Conservation (phyloP, 1,139 yeast species). For the Blastobotrys indianensis region DNA sequence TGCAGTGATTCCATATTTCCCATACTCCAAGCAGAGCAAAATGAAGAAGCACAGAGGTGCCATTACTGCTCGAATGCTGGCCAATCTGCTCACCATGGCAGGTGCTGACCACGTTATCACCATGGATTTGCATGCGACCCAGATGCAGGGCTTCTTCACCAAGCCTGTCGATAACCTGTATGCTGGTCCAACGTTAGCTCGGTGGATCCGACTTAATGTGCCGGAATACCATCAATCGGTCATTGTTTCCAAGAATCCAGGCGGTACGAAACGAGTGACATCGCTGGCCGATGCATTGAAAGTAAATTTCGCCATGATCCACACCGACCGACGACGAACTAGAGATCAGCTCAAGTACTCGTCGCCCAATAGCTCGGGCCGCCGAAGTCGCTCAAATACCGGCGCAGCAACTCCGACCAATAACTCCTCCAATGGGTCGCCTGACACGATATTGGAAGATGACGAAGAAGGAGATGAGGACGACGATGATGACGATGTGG, state of each 20-base stretch:
- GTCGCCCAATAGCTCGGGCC: not conserved
- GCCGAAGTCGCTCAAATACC: not conserved
- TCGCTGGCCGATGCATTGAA: conserved; percentile 93
- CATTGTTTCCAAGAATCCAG: conserved; percentile 92
- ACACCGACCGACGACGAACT: conserved; percentile 91
- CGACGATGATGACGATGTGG: conserved; percentile 61
- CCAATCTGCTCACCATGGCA: conserved; percentile 91
- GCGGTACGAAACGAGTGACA: conserved; percentile 97
- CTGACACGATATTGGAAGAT: conserved; percentile 3
- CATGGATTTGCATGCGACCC: conserved; percentile 97
- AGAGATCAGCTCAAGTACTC: conserved; percentile 48
- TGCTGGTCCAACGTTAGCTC: conserved; percentile 94
- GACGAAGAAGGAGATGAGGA: conserved; percentile 43
- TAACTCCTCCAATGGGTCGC: not conserved
- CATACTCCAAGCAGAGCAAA: conserved; percentile 93
- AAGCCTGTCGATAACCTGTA: conserved; percentile 94
- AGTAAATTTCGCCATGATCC: conserved; percentile 97
- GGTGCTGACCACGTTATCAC: conserved; percentile 99
- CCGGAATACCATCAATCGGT: conserved; percentile 79
- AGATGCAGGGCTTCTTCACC: conserved; percentile 98
- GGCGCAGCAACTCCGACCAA: not conserved
- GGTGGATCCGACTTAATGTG: conserved; percentile 91
- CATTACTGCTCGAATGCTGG: conserved; percentile 98
- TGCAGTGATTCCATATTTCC: conserved; percentile 95
- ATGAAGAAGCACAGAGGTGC: conserved; percentile 99